These are phyloP conservation scores for Picea glauca DNA, from an alignment of 75 land plant genomes.

Conservation along the genomic window DNA sequence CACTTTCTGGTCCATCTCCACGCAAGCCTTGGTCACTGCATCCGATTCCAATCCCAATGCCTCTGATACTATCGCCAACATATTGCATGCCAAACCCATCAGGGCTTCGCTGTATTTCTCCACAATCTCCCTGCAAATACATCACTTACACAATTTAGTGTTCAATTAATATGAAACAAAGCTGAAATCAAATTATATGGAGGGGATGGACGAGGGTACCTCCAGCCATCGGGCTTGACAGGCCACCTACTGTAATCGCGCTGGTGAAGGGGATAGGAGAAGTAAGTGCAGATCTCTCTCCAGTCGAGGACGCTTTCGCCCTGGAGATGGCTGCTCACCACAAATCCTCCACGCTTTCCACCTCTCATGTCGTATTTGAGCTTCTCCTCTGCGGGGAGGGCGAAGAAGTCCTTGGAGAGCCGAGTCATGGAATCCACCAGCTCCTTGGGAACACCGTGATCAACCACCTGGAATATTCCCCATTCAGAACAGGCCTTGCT, in stretches of 20 bases:
- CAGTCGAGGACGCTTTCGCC: slow-evolving; percentile 13
- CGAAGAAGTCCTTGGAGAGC: slow-evolving; percentile 10
- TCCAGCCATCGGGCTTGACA: slow-evolving; percentile 2
- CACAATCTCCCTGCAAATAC: neutral
- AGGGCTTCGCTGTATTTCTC: slow-evolving; percentile 11
- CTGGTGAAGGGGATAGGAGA: neutral
- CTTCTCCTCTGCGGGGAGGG: slow-evolving; percentile 23
- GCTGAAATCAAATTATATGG: neutral
- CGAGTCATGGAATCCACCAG: neutral
- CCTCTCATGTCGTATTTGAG: slow-evolving; percentile 11
- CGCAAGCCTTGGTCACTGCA: neutral
- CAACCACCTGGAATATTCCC: slow-evolving; percentile 27
- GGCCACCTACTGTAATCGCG: neutral
- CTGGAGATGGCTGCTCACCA: slow-evolving; percentile 13
- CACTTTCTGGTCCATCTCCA: slow-evolving; percentile 65
- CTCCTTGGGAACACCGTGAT: slow-evolving; percentile 11
- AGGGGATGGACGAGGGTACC: neutral
- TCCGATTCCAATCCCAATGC: slow-evolving; percentile 13
- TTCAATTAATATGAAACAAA: neutral
- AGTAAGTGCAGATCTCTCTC: slow-evolving; percentile 3
- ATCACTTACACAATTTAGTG: neutral
- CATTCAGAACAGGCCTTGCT: slow-evolving; percentile 18
- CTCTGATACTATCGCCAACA: slow-evolving; percentile 17
- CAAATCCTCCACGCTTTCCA: slow-evolving; percentile 10
- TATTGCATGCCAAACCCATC: slow-evolving; percentile 3